Conservation (phyloP, 768 basidiomycete genomes). For the Pholiota microspora region DNA sequence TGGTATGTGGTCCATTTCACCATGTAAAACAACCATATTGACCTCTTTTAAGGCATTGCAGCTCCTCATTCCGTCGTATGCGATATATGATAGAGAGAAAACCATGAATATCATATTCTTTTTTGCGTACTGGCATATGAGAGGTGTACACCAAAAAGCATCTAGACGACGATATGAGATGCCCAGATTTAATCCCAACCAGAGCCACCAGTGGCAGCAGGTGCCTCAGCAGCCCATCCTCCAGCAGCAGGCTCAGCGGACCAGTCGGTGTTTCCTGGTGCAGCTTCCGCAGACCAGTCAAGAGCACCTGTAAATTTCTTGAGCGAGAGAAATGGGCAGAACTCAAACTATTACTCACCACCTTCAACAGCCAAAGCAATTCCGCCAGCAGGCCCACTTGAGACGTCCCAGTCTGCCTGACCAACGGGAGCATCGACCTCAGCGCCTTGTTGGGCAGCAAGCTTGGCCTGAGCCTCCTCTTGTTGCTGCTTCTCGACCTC, state of each 20-base stretch:
- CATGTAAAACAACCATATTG: background rate
- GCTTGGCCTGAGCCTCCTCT: constrained; percentile 88
- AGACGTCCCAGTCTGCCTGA: constrained; percentile 70
- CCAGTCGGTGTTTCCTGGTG: constrained; percentile 72
- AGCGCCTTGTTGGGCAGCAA: constrained; percentile 53
- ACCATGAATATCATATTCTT: constrained; percentile 28
- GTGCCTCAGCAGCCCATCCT: constrained; percentile 43
- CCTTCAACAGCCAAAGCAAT: constrained; percentile 68
- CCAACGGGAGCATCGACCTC: constrained; percentile 45
- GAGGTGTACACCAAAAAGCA: constrained; percentile 11
- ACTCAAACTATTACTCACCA: constrained; percentile 33
- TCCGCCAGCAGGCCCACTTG: constrained; percentile 65
- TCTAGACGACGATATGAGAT: constrained; percentile 16
- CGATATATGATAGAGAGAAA: constrained; percentile 22
- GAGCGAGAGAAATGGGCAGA: constrained; percentile 1
- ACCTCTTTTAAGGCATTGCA: constrained; percentile 25
- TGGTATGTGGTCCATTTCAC: constrained; percentile 35
- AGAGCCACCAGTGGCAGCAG: constrained; percentile 26
- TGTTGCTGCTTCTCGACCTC: constrained; percentile 98
- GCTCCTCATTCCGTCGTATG: constrained; percentile 30
- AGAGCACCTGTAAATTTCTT: constrained; percentile 50
- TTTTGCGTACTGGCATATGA: constrained; percentile 22
- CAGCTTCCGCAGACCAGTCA: constrained; percentile 79
- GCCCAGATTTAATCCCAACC: constrained; percentile 38
- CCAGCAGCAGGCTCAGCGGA: constrained; percentile 71